Evolutionary conservation across 306 rosid genomes (phyloP).

Genomic region (Dalbergia cochinchinensis): DNA sequence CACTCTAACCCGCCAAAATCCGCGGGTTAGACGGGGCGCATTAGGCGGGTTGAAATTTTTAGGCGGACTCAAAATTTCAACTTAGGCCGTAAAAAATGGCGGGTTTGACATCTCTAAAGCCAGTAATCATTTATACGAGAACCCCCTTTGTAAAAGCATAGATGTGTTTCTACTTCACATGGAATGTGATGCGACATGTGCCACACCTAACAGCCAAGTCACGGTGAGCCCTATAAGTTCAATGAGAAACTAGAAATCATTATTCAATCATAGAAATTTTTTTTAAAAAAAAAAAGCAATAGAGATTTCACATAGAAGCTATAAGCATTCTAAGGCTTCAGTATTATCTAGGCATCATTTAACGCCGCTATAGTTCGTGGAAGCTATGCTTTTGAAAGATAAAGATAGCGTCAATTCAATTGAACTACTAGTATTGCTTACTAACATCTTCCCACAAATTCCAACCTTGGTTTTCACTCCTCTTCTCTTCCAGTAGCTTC

Average conservation of each 20-base stretch:
- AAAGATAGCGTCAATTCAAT: not conserved
- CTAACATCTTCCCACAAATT: not conserved
- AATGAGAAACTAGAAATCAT: conserved; percentile 5
- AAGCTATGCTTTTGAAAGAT: not conserved
- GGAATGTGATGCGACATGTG: not conserved
- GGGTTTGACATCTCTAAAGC: too few relatives aligned
- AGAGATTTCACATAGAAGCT: too few relatives aligned
- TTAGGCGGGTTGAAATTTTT: too few relatives aligned
- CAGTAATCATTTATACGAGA: too few relatives aligned
- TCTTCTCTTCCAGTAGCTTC: not conserved
- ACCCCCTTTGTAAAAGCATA: too few relatives aligned
- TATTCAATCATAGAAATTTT: not conserved
- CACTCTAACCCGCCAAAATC: too few relatives aligned
- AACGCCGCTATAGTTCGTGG: not conserved
- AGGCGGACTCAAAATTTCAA: too few relatives aligned
- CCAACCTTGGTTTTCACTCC: not conserved
- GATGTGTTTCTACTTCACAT: not conserved
- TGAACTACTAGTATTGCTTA: not conserved
- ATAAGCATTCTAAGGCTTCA: not conserved
- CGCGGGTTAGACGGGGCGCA: too few relatives aligned
- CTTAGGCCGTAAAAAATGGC: too few relatives aligned
- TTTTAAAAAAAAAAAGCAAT: too few relatives aligned
- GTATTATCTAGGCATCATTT: not conserved
- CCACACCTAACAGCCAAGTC: too few relatives aligned
- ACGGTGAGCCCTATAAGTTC: not conserved